These are phyloP conservation scores for Castanospermum australe DNA, from an alignment of 306 rosid species.

Conservation along the genomic window DNA sequence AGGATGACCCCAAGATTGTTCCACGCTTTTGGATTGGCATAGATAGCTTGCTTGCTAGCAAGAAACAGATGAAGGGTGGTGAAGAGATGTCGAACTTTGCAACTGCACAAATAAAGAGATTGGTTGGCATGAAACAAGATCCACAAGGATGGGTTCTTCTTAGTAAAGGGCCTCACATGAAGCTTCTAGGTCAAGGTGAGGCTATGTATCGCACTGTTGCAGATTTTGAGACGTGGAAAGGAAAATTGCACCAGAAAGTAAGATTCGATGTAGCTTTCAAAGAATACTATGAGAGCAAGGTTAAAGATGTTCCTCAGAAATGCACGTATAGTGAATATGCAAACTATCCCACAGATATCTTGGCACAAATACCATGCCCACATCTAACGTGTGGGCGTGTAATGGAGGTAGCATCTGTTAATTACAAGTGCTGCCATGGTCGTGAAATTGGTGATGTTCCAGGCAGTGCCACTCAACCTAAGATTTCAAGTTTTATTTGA, in stretches of 20 bases:
- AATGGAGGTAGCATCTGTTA: not conserved
- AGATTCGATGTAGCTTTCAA: not conserved
- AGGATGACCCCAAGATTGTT: not conserved
- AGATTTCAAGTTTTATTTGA: no score
- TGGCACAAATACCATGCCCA: not conserved
- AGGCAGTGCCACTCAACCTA: no score
- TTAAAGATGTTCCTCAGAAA: no score
- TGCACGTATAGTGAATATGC: no score
- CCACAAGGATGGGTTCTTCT: not conserved
- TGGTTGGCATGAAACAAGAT: not conserved
- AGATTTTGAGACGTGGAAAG: not conserved
- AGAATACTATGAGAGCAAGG: not conserved
- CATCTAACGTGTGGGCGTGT: no score
- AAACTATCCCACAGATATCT: not conserved
- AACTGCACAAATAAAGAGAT: not conserved
- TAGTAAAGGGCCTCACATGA: not conserved
- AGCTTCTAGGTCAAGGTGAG: not conserved
- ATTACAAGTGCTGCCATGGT: not conserved
- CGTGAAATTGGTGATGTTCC: not conserved
- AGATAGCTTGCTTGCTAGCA: not conserved
- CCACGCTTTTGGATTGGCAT: no score
- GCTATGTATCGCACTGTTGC: not conserved
- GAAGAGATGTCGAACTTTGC: no score
- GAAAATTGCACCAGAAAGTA: not conserved
- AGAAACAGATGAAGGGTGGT: not conserved